Evolutionary conservation across 331 rosid species (phyloP).

Genomic region (Acacia pycnantha): DNA sequence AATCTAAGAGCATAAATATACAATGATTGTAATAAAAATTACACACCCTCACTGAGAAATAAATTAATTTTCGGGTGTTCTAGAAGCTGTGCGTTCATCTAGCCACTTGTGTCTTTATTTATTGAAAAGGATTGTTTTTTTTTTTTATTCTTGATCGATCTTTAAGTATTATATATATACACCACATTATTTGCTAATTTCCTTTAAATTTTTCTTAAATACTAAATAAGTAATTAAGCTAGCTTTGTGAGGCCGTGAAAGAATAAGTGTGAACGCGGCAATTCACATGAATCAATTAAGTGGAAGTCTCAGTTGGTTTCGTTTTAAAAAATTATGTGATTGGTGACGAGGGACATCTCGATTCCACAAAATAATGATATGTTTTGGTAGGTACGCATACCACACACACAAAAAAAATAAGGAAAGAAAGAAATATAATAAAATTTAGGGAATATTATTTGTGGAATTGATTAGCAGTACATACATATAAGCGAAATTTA

Average conservation of each 20-base stretch:
- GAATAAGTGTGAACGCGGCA: constrained; percentile 24
- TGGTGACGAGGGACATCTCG: constrained; percentile 30
- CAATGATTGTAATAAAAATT: background rate
- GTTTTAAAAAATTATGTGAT: constrained; percentile 11
- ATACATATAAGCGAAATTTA: constrained; percentile 4
- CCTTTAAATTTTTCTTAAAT: constrained; percentile 36
- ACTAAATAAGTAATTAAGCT: constrained; percentile 34
- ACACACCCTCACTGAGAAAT: constrained; percentile 13
- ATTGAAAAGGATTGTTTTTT: constrained; percentile 19
- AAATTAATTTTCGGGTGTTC: background rate
- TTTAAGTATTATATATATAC: constrained; percentile 14
- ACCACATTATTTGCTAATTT: background rate
- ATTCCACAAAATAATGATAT: background rate
- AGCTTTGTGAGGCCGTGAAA: constrained; percentile 16
- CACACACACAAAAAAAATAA: background rate
- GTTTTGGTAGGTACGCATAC: constrained; percentile 34
- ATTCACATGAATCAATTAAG: constrained; percentile 23
- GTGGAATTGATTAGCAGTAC: background rate
- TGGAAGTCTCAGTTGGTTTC: constrained; percentile 61
- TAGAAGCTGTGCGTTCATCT: background rate
- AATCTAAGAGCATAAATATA: background rate
- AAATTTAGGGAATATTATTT: constrained; percentile 4
- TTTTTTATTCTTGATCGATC: background rate
- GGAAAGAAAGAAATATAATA: background rate
- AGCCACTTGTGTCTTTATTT: background rate